phyloP scores from a whole-genome alignment of 2,329 filamentous ascomycete species.

The Nemania sp. region DNA sequence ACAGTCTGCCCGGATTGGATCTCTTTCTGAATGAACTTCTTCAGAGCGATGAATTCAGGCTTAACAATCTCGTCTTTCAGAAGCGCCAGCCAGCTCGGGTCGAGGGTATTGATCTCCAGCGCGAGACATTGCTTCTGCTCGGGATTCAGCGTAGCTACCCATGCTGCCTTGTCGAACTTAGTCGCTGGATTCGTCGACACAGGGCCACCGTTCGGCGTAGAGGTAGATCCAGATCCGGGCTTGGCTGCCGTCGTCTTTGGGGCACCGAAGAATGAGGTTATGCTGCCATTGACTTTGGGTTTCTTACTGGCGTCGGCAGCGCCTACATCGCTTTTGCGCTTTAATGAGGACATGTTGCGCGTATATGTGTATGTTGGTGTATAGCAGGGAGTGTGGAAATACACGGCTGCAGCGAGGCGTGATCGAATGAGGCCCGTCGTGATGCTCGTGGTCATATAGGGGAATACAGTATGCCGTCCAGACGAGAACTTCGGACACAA shows the following conservation, averaged over 20 bases:
- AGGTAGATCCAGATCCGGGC: slow-evolving; percentile 26
- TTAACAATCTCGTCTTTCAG: slow-evolving; percentile 83
- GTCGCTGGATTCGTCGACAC: slow-evolving; percentile 34
- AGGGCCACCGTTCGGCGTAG: slow-evolving; percentile 30
- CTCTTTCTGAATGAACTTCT: slow-evolving; percentile 83
- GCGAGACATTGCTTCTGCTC: slow-evolving; percentile 83
- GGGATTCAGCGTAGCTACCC: slow-evolving; percentile 75
- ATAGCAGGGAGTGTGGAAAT: neutral
- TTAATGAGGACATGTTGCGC: slow-evolving; percentile 57
- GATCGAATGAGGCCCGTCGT: too few relatives aligned
- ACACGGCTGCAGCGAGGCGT: too few relatives aligned
- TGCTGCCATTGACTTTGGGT: slow-evolving; percentile 72
- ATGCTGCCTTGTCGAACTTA: slow-evolving; percentile 87
- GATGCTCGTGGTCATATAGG: too few relatives aligned
- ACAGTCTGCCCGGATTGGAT: slow-evolving; percentile 72
- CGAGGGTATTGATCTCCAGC: slow-evolving; percentile 88
- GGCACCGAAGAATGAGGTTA: slow-evolving; percentile 85
- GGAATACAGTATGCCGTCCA: neutral
- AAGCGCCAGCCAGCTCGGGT: slow-evolving; percentile 87
- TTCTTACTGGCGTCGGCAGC: slow-evolving; percentile 69
- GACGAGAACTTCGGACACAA: too few relatives aligned
- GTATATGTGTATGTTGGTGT: neutral
- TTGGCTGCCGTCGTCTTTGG: slow-evolving; percentile 54
- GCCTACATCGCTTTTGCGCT: slow-evolving; percentile 64
- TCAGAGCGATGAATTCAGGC: slow-evolving; percentile 82